Evolutionary conservation across 176 grass and related monocot species (phyloP).

Genomic region (Hsuehochloa calcarea): DNA sequence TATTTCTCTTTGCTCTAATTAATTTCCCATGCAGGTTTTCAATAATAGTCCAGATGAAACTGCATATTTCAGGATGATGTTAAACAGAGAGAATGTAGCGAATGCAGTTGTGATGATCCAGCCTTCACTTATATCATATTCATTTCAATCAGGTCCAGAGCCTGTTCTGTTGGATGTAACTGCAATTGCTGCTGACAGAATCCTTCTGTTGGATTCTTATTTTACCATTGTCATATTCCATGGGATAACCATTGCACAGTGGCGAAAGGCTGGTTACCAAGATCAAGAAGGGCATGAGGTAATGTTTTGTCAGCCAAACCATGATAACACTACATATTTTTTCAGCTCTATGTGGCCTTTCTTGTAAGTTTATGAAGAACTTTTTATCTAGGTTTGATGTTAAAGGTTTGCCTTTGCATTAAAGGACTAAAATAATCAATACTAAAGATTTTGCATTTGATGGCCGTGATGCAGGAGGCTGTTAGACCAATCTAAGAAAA

Average conservation of each 20-base stretch:
- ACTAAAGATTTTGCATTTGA: neutral
- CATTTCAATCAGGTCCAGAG: slow-evolving; percentile 68
- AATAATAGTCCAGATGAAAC: slow-evolving; percentile 93
- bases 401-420: slow-evolving; percentile 9
- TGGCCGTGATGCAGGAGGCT: neutral
- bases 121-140: slow-evolving; percentile 86
- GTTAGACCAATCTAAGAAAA: neutral
- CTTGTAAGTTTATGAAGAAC: neutral
- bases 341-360: slow-evolving; percentile 4
- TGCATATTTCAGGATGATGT: slow-evolving; percentile 88
- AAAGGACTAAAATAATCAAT: neutral
- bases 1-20: slow-evolving; percentile 14
- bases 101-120: slow-evolving; percentile 92
- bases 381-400: slow-evolving; percentile 9
- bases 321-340: slow-evolving; percentile 1
- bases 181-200: slow-evolving; percentile 81
- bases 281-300: slow-evolving; percentile 88
- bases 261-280: slow-evolving; percentile 95
- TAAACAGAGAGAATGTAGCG: slow-evolving; percentile 65
- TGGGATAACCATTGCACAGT: slow-evolving; percentile 73
- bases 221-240: slow-evolving; percentile 88
- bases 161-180: slow-evolving; percentile 78
- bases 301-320: slow-evolving; percentile 25
- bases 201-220: slow-evolving; percentile 86
- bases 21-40: slow-evolving; percentile 68